phyloP scores from a whole-genome alignment of 306 rosid genomes.

The Lithocarpus polystachyus region DNA sequence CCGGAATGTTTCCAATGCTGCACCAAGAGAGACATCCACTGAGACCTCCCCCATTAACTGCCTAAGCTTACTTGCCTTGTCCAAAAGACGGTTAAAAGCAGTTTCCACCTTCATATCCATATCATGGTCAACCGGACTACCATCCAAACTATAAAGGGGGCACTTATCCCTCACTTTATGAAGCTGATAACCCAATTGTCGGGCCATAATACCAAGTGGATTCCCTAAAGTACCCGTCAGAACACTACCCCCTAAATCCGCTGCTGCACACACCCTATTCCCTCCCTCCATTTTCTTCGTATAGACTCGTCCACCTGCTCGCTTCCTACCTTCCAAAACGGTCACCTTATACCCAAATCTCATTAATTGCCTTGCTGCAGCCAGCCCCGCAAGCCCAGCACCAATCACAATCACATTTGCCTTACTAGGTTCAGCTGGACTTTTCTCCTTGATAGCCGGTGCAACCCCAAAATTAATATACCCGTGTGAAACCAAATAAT shows the following conservation, averaged over 20 bases:
- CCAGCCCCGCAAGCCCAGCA: slow-evolving; percentile 88
- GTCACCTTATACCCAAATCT: slow-evolving; percentile 85
- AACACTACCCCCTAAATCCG: slow-evolving; percentile 98
- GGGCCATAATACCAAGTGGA: slow-evolving; percentile 86
- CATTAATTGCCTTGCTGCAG: slow-evolving; percentile 87
- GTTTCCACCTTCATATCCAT: slow-evolving; percentile 85
- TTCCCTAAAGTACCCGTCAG: slow-evolving; percentile 91
- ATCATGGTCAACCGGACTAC: slow-evolving; percentile 75
- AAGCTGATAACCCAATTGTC: slow-evolving; percentile 71
- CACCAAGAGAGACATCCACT: slow-evolving; percentile 92
- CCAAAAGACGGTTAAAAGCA: slow-evolving; percentile 76
- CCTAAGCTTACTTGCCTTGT: slow-evolving; percentile 85
- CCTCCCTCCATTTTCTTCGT: slow-evolving; percentile 97
- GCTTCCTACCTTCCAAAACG: slow-evolving; percentile 84
- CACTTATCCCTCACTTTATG: slow-evolving; percentile 94
- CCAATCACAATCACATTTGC: slow-evolving; percentile 65
- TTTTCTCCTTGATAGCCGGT: slow-evolving; percentile 53
- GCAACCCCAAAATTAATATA: slow-evolving; percentile 86
- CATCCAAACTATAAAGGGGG: slow-evolving; percentile 74
- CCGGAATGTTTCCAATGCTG: slow-evolving; percentile 82
- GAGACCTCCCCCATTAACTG: slow-evolving; percentile 95
- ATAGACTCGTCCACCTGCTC: slow-evolving; percentile 83
- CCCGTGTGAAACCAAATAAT: slow-evolving; percentile 71
- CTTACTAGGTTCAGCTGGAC: slow-evolving; percentile 53
- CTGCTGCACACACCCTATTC: slow-evolving; percentile 76